Conservation (phyloP, 768 basidiomycete genomes). For the Podaxis carcinomalis region DNA sequence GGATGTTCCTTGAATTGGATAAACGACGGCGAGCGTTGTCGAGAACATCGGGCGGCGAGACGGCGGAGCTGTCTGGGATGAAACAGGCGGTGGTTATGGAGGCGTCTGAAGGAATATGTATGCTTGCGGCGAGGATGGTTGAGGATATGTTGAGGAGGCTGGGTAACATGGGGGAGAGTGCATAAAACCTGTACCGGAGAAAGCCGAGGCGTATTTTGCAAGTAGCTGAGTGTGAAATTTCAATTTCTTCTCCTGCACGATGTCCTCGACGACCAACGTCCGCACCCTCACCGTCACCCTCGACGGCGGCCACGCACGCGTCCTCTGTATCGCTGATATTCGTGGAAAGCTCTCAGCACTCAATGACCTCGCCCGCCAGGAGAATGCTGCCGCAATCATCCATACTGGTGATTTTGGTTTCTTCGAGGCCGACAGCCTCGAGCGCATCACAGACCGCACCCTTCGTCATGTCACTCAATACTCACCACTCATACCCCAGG, state of each 20-base stretch:
- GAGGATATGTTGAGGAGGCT: not conserved
- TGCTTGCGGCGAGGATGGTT: slow-evolving; percentile 17
- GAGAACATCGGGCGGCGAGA: slow-evolving; percentile 34
- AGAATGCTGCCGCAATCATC: slow-evolving; percentile 87
- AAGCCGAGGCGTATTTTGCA: slow-evolving; percentile 18
- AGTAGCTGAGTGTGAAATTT: not conserved
- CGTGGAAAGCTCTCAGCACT: slow-evolving; percentile 83
- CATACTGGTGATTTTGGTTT: slow-evolving; percentile 99
- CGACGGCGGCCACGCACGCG: slow-evolving; percentile 75
- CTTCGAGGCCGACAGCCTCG: slow-evolving; percentile 80
- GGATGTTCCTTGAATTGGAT: slow-evolving; percentile 35
- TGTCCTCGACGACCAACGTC: slow-evolving; percentile 59
- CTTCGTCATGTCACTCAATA: slow-evolving; percentile 95
- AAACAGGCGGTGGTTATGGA: slow-evolving; percentile 45
- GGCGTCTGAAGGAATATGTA: slow-evolving; percentile 39
- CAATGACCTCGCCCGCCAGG: slow-evolving; percentile 87
- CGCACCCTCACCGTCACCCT: slow-evolving; percentile 79
- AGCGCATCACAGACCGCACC: slow-evolving; percentile 92
- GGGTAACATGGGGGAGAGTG: slow-evolving; percentile 1
- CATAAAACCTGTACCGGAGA: slow-evolving; percentile 13
- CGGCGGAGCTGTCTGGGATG: slow-evolving; percentile 17
- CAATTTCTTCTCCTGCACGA: slow-evolving; percentile 37
- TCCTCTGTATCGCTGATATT: slow-evolving; percentile 94
- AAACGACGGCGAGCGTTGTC: slow-evolving; percentile 54
- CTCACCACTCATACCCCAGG: slow-evolving; percentile 86